Percentiles rank a stretch among this genome's conserved stretches.
Evolutionary conservation across 768 basidiomycete genomes (phyloP).

Genomic region (Tylopilus intermedius): DNA sequence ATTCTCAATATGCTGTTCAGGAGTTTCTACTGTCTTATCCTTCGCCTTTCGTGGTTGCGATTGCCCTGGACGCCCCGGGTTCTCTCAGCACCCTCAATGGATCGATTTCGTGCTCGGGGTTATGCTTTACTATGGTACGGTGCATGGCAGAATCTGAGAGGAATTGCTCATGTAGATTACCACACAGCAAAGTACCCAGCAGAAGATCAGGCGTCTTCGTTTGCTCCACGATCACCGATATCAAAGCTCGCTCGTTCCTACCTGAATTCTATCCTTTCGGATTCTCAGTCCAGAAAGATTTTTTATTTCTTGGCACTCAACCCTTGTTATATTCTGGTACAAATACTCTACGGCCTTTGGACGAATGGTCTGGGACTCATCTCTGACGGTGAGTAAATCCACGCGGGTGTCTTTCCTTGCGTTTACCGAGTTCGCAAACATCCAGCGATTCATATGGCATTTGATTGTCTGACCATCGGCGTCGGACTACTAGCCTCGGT

Average conservation of each 20-base stretch:
- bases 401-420: background rate
- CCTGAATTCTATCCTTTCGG: conserved; percentile 85
- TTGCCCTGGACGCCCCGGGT: conserved; percentile 53
- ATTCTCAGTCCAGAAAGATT: conserved; percentile 89
- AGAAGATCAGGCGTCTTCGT: conserved; percentile 39
- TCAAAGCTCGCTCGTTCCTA: conserved; percentile 60
- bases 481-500: conserved; percentile 94
- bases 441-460: conserved; percentile 98
- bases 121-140: conserved; percentile 62
- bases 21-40: conserved; percentile 59
- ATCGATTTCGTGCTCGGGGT: no score
- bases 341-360: conserved; percentile 96
- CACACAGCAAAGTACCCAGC: conserved; percentile 49
- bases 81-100: conserved; percentile 55
- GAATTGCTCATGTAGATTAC: conserved; percentile 6
- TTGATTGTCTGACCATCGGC: conserved; percentile 96
- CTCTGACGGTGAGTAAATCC: conserved; percentile 76
- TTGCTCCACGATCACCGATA: conserved; percentile 47
- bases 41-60: conserved; percentile 42
- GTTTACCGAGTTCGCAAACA: conserved; percentile 1
- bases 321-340: conserved; percentile 92
- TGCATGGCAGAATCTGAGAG: background rate
- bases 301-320: conserved; percentile 97
- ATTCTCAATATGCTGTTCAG: conserved; percentile 48
- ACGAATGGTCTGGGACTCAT: conserved; percentile 96